These are phyloP conservation scores for Boechera divaricarpa DNA, from an alignment of 345 rosid species.

Conservation along the genomic window DNA sequence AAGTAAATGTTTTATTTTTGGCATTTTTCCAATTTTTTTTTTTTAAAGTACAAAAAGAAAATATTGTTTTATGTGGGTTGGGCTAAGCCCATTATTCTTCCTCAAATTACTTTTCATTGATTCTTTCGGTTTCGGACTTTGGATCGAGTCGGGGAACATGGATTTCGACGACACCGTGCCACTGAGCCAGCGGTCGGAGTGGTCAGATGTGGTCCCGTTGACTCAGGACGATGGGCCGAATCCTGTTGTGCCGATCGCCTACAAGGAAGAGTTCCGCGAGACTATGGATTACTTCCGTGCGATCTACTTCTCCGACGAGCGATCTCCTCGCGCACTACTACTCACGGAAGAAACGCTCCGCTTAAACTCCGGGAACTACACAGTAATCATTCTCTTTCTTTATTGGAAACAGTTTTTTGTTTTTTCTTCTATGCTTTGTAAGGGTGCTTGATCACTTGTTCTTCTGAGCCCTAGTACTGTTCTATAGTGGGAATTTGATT, in stretches of 20 bases:
- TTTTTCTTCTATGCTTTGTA: no score
- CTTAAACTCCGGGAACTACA: constrained; percentile 85
- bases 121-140: background rate
- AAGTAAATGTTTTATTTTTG: no score
- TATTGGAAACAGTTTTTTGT: no score
- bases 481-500: background rate
- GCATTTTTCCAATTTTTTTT: no score
- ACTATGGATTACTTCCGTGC: constrained; percentile 94
- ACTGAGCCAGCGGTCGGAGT: constrained; percentile 65
- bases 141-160: constrained; percentile 18
- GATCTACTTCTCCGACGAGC: constrained; percentile 69
- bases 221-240: constrained; percentile 87
- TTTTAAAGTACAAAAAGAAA: no score
- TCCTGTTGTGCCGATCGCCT: constrained; percentile 82
- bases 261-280: constrained; percentile 78
- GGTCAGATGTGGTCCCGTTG: constrained; percentile 75
- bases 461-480: no score
- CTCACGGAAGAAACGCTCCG: constrained; percentile 69
- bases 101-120: background rate
- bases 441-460: no score
- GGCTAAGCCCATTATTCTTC: background rate
- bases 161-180: constrained; percentile 48
- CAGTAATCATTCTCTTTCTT: constrained; percentile 49
- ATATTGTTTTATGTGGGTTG: background rate
- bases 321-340: constrained; percentile 73